Percentiles rank a stretch among this genome's conserved stretches.
Evolutionary conservation across 495 filamentous ascomycete genomes (phyloP).

Genomic region (Penicillium bovifimosum): DNA sequence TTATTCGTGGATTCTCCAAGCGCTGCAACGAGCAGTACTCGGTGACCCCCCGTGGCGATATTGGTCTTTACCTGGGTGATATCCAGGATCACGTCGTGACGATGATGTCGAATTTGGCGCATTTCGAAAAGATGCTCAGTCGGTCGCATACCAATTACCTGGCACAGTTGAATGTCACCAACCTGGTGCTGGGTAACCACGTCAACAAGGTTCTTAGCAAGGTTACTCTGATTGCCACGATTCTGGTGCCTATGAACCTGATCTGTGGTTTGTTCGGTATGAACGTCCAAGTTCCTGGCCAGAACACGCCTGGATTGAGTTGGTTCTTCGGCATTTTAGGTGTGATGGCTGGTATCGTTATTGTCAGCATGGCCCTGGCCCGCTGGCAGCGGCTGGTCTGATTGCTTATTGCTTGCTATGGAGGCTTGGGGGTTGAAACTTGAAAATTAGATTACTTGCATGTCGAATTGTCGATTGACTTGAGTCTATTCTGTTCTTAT

Average conservation of each 20-base stretch:
- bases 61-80: slow-evolving; percentile 91
- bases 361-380: slow-evolving; percentile 46
- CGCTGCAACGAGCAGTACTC: slow-evolving; percentile 96
- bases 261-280: slow-evolving; percentile 95
- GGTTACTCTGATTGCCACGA: slow-evolving; percentile 90
- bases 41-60: slow-evolving; percentile 89
- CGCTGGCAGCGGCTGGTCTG: slow-evolving; percentile 42
- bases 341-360: slow-evolving; percentile 54
- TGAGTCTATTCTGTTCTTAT: not conserved
- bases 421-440: not conserved
- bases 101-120: slow-evolving; percentile 92
- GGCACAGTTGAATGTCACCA: slow-evolving; percentile 88
- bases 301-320: slow-evolving; percentile 43
- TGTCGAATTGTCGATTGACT: not conserved
- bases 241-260: slow-evolving; percentile 94
- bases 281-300: slow-evolving; percentile 84
- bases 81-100: slow-evolving; percentile 99
- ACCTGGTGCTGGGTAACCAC: slow-evolving; percentile 71
- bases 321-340: slow-evolving; percentile 84
- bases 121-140: slow-evolving; percentile 96
- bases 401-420: not conserved
- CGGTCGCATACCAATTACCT: slow-evolving; percentile 95
- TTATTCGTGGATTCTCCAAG: slow-evolving; percentile 95
- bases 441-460: not conserved
- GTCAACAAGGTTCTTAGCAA: slow-evolving; percentile 85